phyloP scores from a whole-genome alignment of 176 grass and related monocot genomes.

The Themeda triandra region DNA sequence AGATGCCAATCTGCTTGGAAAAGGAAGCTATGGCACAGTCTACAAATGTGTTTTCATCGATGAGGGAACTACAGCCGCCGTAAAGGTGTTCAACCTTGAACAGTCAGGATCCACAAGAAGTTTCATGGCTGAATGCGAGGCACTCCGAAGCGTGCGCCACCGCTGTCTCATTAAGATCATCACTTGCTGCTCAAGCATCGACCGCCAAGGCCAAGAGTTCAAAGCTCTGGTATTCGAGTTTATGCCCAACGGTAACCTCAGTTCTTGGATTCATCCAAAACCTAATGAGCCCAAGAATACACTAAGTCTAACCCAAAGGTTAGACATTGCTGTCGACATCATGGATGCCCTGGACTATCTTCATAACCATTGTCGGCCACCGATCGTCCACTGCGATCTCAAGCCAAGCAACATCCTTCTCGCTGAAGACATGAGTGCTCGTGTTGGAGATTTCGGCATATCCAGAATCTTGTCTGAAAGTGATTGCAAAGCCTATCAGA shows the following conservation, averaged over 20 bases:
- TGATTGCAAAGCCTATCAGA: background rate
- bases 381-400: conserved; percentile 49
- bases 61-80: background rate
- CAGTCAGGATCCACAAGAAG: conserved; percentile 1
- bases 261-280: conserved; percentile 20
- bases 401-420: conserved; percentile 55
- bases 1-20: background rate
- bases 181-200: conserved; percentile 22
- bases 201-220: conserved; percentile 17
- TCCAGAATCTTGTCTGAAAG: conserved; percentile 27
- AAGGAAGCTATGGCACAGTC: background rate
- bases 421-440: conserved; percentile 31
- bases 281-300: background rate
- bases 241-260: conserved; percentile 16
- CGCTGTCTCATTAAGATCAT: conserved; percentile 19
- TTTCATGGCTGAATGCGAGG: conserved; percentile 22
- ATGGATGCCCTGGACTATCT: conserved; percentile 1
- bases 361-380: background rate
- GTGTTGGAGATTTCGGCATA: conserved; percentile 38
- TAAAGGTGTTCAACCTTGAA: conserved; percentile 23
- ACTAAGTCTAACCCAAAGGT: background rate
- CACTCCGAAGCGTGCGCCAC: conserved; percentile 13
- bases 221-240: conserved; percentile 12
- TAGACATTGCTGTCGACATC: background rate
- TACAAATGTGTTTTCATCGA: background rate